phyloP scores from a whole-genome alignment of 805 yeast species.

The Nakazawaea ernobii region DNA sequence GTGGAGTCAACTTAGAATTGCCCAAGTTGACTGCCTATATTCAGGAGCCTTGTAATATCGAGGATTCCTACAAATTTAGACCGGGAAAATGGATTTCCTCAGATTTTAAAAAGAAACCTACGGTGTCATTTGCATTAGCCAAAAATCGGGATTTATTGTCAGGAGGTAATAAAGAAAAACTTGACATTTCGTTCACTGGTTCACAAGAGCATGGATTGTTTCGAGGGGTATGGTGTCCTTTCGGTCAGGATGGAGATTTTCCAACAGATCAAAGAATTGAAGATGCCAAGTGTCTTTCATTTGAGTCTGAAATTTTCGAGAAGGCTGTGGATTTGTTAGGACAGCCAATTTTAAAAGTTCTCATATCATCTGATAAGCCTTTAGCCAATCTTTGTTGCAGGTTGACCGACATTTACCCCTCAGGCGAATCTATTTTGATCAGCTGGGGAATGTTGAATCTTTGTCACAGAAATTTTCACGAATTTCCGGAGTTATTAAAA shows the following conservation, averaged over 20 bases:
- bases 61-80: slow-evolving; percentile 31
- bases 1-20: slow-evolving; percentile 19
- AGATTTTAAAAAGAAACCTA: slow-evolving; percentile 14
- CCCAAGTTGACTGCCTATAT: slow-evolving; percentile 35
- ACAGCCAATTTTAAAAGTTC: slow-evolving; percentile 27
- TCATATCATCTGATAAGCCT: slow-evolving; percentile 29
- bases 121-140: slow-evolving; percentile 13
- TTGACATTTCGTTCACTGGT: slow-evolving; percentile 24
- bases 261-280: slow-evolving; percentile 39
- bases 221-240: slow-evolving; percentile 42
- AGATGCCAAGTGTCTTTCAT: slow-evolving; percentile 32
- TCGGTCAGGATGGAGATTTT: slow-evolving; percentile 40
- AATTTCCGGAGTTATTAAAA: slow-evolving; percentile 30
- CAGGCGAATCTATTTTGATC: slow-evolving; percentile 31
- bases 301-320: slow-evolving; percentile 25
- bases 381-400: slow-evolving; percentile 35
- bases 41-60: slow-evolving; percentile 35
- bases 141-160: slow-evolving; percentile 11
- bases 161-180: not conserved
- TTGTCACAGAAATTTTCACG: slow-evolving; percentile 35
- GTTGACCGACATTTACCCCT: slow-evolving; percentile 34
- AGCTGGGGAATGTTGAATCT: slow-evolving; percentile 42
- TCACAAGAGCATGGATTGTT: slow-evolving; percentile 34
- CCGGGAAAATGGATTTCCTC: slow-evolving; percentile 35
- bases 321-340: slow-evolving; percentile 28